Conservation (phyloP, 1,284 basidiomycete species). For the Irpex rosettiformis region DNA sequence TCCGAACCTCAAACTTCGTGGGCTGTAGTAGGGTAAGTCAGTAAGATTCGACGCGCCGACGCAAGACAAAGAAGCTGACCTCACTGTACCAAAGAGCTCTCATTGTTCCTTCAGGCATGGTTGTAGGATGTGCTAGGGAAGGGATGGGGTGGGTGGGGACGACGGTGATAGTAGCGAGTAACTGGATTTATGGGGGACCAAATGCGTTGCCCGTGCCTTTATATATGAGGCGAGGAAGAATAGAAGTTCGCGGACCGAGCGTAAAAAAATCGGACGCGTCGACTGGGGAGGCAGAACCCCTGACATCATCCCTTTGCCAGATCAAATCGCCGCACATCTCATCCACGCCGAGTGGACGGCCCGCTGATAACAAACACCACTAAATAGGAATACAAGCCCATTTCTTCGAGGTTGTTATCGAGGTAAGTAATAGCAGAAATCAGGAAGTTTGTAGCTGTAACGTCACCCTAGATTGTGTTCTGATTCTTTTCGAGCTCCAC, state of each 20-base stretch:
- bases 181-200: background rate
- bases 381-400: background rate
- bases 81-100: constrained; percentile 39
- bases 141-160: constrained; percentile 9
- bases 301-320: background rate
- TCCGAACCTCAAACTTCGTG: constrained; percentile 30
- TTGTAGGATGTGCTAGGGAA: constrained; percentile 13
- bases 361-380: background rate
- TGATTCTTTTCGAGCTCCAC: background rate
- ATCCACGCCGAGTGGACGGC: background rate
- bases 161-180: constrained; percentile 3
- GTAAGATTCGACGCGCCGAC: background rate
- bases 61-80: constrained; percentile 24
- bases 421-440: background rate
- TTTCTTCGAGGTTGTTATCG: background rate
- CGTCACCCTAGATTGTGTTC: background rate
- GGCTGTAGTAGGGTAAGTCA: constrained; percentile 21
- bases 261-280: background rate
- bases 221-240: background rate
- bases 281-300: background rate
- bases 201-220: background rate
- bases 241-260: background rate
- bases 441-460: background rate
- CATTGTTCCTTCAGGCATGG: constrained; percentile 42
- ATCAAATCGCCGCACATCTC: background rate